Conservation (phyloP, 148 eudicot genomes). For the Polygonum maritimum region DNA sequence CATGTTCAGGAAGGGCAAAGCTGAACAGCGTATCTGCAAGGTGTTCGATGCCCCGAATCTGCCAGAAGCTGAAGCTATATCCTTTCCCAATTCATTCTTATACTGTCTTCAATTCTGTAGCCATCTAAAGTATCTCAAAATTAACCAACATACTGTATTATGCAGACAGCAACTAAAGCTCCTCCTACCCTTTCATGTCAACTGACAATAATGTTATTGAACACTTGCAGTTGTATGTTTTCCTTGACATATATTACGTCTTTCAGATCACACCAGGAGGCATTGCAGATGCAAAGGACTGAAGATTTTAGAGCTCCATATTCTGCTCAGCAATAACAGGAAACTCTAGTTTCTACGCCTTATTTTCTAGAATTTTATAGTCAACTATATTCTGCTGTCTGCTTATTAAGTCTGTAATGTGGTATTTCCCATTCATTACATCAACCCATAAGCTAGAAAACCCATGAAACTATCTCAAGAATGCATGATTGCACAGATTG, state of each 20-base stretch:
- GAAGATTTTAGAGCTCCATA: slow-evolving; percentile 14
- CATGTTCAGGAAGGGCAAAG: slow-evolving; percentile 98
- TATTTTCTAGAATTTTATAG: slow-evolving; percentile 7
- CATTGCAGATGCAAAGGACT: slow-evolving; percentile 96
- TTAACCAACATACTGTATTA: background rate
- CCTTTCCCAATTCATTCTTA: slow-evolving; percentile 24
- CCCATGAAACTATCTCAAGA: background rate
- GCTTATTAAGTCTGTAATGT: background rate
- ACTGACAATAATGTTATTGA: background rate
- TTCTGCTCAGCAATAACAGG: background rate
- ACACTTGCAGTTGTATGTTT: slow-evolving; percentile 13
- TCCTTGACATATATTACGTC: slow-evolving; percentile 53
- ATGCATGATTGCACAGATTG: background rate
- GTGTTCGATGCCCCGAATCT: slow-evolving; percentile 97
- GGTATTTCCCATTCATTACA: background rate
- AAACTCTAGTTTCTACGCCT: background rate
- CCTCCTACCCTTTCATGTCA: background rate
- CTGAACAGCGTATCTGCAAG: slow-evolving; percentile 93
- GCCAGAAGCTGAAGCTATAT: slow-evolving; percentile 97
- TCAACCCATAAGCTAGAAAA: background rate
- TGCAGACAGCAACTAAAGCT: too few relatives aligned
- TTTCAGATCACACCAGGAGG: slow-evolving; percentile 98
- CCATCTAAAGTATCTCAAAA: background rate
- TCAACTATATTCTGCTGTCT: background rate
- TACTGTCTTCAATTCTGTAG: background rate